phyloP scores from a whole-genome alignment of 805 yeast species.

The Ogataea corticis region DNA sequence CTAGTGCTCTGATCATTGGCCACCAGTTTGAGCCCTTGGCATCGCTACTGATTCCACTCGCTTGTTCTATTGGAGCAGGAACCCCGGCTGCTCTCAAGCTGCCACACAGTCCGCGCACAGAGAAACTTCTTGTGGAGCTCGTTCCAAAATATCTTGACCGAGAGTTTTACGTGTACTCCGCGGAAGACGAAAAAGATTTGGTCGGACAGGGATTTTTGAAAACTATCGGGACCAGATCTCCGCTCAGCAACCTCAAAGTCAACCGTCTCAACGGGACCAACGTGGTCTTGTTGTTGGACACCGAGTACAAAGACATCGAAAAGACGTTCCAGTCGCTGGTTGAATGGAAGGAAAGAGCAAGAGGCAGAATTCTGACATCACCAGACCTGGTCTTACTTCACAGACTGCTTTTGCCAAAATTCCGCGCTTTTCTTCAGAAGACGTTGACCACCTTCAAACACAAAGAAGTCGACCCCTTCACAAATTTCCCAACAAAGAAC shows the following conservation, averaged over 20 bases:
- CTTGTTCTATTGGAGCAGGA: slow-evolving; percentile 8
- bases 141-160: slow-evolving; percentile 8
- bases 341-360: slow-evolving; percentile 5
- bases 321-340: neutral
- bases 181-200: slow-evolving; percentile 1
- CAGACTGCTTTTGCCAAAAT: neutral
- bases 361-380: slow-evolving; percentile 5
- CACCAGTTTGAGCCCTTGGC: slow-evolving; percentile 8
- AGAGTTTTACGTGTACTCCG: slow-evolving; percentile 7
- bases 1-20: slow-evolving; percentile 7
- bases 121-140: slow-evolving; percentile 1
- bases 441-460: neutral
- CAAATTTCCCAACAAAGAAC: slow-evolving; percentile 3
- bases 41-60: slow-evolving; percentile 6
- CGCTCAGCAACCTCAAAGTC: slow-evolving; percentile 1
- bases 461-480: slow-evolving; percentile 2
- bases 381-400: slow-evolving; percentile 10
- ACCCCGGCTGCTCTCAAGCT: slow-evolving; percentile 7
- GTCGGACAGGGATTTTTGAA: slow-evolving; percentile 3
- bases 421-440: neutral
- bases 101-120: slow-evolving; percentile 3
- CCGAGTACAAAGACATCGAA: neutral
- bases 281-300: slow-evolving; percentile 8
- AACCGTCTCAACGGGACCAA: slow-evolving; percentile 8
- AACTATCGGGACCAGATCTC: slow-evolving; percentile 7